Base-by-base conservation (phyloP, 768 basidiomycete genomes). In the Podaxis carcinomalis region DNA sequence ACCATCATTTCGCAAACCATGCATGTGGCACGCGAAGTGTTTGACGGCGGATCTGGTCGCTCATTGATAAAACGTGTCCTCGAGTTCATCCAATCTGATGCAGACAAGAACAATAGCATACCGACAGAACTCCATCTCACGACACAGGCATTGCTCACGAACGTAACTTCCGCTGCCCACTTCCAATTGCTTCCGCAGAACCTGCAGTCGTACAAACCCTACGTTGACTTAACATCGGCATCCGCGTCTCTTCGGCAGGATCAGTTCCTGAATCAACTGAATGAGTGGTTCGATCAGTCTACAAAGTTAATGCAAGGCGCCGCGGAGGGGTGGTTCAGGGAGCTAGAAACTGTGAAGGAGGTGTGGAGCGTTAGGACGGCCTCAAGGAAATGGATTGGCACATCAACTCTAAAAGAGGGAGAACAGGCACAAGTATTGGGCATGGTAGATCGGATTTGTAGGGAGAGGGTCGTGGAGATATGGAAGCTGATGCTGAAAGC, bases 111-210 rank as follows among this genome's bases (percentile, higher is more conserved):
- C 32, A 54, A 2, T 14, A 50, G 69, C 3, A 72, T 85, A 47
- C 82, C 85, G 7, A 56, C 73, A 25, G 86, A 83, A 64, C 78
- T 88, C 6, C 77, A 77, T 46, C 73, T 95, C 42, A 86, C 86
- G 4, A 92, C 92, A 0, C 81, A 87, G 49, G 72, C 79, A 0
- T 75, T 96, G 27, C 78, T 98, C 19, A 76, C 80, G 25, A 80
- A 80, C 7, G 80, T 96, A 23, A 93, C 93, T 0, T 94, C 95
- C 0, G 89, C 93, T 0, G 85, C 89, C 25, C 90, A 94, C 64
- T 85, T 95, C 63, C 82, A 87, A 14, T 80, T 92, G 57, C 81
- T 98, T 0, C 93, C 94, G 0, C 68, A 78, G 1, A 81, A 77
- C 61, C 81, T 98, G 62, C 82, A 81, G 64, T 80, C 83, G 4